These are phyloP conservation scores for Picea sitchensis DNA, from an alignment of 75 land plant species.

Conservation along the genomic window DNA sequence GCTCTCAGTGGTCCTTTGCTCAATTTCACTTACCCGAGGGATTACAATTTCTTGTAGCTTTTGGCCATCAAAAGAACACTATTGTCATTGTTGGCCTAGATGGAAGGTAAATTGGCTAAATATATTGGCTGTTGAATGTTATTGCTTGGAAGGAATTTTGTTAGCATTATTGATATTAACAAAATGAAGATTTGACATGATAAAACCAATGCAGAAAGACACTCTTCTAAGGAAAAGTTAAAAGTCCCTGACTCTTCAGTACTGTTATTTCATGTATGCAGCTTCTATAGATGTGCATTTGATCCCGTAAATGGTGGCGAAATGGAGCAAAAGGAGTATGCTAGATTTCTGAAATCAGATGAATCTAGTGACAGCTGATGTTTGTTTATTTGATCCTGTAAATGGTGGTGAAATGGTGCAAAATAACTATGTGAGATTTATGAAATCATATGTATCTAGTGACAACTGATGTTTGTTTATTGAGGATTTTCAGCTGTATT, in stretches of 20 bases:
- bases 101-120: conserved; percentile 49
- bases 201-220: neutral
- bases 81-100: conserved; percentile 70
- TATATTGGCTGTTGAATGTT: neutral
- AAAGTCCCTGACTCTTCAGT: neutral
- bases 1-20: conserved; percentile 94
- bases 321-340: conserved; percentile 61
- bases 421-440: conserved; percentile 20
- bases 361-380: neutral
- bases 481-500: no score
- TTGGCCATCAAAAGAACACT: conserved; percentile 71
- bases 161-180: neutral
- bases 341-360: conserved; percentile 42
- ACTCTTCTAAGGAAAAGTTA: neutral
- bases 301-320: conserved; percentile 72
- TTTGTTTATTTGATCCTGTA: neutral
- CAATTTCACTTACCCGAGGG: conserved; percentile 76
- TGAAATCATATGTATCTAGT: conserved; percentile 25
- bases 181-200: neutral
- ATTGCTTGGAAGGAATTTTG: neutral
- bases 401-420: no score
- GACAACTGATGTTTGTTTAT: no score
- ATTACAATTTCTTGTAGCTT: conserved; percentile 63
- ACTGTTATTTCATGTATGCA: conserved; percentile 16
- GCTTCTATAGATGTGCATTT: conserved; percentile 78